These are phyloP conservation scores for Colletotrichum agaves DNA, from an alignment of 2,329 filamentous ascomycete species.

Conservation along the genomic window DNA sequence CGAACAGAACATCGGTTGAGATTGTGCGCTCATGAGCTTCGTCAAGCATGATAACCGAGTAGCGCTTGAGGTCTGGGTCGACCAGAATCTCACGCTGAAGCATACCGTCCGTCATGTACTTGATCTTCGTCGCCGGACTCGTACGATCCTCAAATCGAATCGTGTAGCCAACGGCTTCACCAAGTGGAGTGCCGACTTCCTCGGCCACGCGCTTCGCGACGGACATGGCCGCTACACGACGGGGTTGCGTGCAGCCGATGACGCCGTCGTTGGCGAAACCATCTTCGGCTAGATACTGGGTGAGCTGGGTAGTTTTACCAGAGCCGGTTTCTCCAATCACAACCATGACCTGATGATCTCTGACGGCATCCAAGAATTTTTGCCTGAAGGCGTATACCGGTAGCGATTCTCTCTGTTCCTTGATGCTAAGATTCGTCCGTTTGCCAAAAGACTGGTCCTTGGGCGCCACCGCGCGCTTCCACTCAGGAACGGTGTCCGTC, in stretches of 20 bases:
- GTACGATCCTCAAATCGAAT: conserved; percentile 98
- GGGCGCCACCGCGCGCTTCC: conserved; percentile 85
- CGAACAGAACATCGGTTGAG: conserved; percentile 94
- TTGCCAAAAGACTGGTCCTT: conserved; percentile 86
- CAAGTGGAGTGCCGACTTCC: conserved; percentile 91
- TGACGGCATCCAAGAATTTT: conserved; percentile 87
- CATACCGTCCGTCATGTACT: conserved; percentile 99
- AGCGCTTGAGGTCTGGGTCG: conserved; percentile 87
- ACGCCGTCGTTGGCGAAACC: conserved; percentile 89
- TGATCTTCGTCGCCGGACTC: conserved; percentile 88
- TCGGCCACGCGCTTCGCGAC: conserved; percentile 97
- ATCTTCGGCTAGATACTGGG: conserved; percentile 92
- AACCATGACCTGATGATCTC: conserved; percentile 89
- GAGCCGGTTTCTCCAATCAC: conserved; percentile 98
- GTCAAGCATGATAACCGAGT: conserved; percentile 97
- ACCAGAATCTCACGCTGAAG: conserved; percentile 93
- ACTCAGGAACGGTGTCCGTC: conserved; percentile 83
- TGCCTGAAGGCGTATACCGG: conserved; percentile 91
- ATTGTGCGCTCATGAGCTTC: conserved; percentile 98
- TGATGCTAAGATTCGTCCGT: conserved; percentile 90
- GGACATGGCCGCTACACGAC: conserved; percentile 96
- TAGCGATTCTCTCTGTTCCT: conserved; percentile 89
- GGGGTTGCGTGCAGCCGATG: conserved; percentile 96
- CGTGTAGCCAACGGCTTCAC: conserved; percentile 94
- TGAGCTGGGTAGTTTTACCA: conserved; percentile 96